phyloP scores from a whole-genome alignment of 257 asterid genomes.

The Capsicum baccatum region DNA sequence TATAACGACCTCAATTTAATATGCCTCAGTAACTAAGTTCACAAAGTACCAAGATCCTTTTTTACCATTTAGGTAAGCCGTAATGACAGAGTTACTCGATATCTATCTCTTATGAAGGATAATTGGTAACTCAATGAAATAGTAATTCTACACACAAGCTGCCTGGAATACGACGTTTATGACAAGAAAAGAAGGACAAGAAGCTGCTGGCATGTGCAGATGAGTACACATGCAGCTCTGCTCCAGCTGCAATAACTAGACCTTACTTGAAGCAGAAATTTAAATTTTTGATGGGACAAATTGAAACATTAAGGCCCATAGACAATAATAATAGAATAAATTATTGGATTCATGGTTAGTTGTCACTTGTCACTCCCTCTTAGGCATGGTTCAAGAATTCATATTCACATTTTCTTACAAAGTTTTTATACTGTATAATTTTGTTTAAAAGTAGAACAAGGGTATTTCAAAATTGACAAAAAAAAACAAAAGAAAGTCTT shows the following conservation, averaged over 20 bases:
- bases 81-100: neutral
- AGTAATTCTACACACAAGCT: neutral
- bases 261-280: neutral
- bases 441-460: neutral
- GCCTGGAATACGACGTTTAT: neutral
- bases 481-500: neutral
- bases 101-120: neutral
- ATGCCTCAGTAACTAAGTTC: neutral
- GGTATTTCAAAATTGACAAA: neutral
- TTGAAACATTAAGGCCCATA: slow-evolving; percentile 24
- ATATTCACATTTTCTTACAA: neutral
- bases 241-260: slow-evolving; percentile 18
- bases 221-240: slow-evolving; percentile 25
- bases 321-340: neutral
- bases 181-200: neutral
- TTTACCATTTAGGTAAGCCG: neutral
- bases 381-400: neutral
- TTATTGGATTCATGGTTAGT: slow-evolving; percentile 5
- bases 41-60: neutral
- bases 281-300: neutral
- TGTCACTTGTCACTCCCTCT: slow-evolving; percentile 8
- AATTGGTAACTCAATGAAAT: neutral
- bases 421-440: neutral
- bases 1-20: neutral
- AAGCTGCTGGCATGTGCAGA: slow-evolving; percentile 22